Percentiles rank a stretch among this genome's conserved stretches.
Evolutionary conservation across 768 basidiomycete genomes (phyloP).

Genomic region (Russula dissimulans): DNA sequence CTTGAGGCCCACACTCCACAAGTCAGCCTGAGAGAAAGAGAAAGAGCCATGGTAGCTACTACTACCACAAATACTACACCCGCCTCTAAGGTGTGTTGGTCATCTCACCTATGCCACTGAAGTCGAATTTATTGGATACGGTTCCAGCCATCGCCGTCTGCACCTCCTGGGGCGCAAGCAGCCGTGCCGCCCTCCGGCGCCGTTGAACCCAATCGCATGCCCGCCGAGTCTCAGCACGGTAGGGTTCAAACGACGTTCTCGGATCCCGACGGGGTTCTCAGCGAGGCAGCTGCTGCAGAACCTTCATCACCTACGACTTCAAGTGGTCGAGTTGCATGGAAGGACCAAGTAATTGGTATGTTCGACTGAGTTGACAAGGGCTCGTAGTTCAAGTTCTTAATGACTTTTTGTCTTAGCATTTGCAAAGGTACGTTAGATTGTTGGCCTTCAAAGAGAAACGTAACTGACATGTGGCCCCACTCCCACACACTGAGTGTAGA

Average conservation of each 20-base stretch:
- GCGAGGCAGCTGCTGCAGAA: constrained; percentile 21
- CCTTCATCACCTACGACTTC: constrained; percentile 18
- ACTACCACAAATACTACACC: not conserved
- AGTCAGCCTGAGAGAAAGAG: too few species aligned
- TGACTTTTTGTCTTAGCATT: not conserved
- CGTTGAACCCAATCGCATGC: constrained; percentile 23
- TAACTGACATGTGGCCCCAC: not conserved
- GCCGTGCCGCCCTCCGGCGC: constrained; percentile 22
- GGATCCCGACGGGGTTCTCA: not conserved
- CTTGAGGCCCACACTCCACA: not conserved
- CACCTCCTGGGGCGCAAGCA: not conserved
- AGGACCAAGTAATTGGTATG: constrained; percentile 50
- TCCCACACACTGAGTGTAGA: not conserved
- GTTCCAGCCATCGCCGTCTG: not conserved
- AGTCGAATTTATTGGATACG: not conserved
- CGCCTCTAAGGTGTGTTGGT: not conserved
- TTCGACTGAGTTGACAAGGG: not conserved
- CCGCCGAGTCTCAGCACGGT: constrained; percentile 31
- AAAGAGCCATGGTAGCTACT: not conserved
- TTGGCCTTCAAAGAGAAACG: not conserved
- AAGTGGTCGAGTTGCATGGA: constrained; percentile 39
- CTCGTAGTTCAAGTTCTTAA: not conserved
- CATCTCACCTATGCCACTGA: not conserved
- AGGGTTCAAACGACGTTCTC: not conserved
- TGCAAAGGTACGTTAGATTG: constrained; percentile 8